Base-by-base conservation (phyloP, 108 stramenopile species). In the Asterionellopsis glacialis region DNA sequence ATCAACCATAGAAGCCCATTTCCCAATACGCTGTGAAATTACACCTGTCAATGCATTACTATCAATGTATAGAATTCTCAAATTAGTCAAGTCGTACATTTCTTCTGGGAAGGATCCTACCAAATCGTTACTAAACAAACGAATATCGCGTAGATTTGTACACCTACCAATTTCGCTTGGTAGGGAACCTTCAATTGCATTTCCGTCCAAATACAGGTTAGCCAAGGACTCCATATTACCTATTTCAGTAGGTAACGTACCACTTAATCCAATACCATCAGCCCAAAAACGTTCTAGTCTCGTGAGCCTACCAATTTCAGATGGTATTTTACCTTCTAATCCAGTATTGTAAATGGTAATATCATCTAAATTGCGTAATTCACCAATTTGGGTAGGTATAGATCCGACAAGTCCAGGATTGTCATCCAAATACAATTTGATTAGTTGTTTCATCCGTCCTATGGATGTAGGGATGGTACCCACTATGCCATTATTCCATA, bases 271-370 rank as follows among this genome's bases (percentile, higher is more conserved):
- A 14, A 41, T 41, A 6, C 41, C 22, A 18, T 41, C 40, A 3
- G 41, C 40, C 40, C 41, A 39, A n/a, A 57, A 57, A 38, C 41
- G 41, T 41, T 39, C 40, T 15, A 57, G 11, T 1, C 16, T 3
- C 3, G 16, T 33, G 4, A 57, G 38, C 13, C 12, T 18, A 41
- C 57, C 57, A 15, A 57, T 16, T 15, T 41, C 3, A 6, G 38
- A n/a, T 45, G 80, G 72, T 24, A 90, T 61, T 0, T 69, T 74
- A 13, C 88, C 88, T 19, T 71, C 55, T 39, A 90, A 57, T 5
- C 57, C 56, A 51, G 85, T 90, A 50, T 83, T 75, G 45, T 81
- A 67, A 33, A 89, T 25, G 9, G 45, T 70, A 77, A 89, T 65
- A 60, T 77, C 76, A 14, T 63, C 40, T 13, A 80, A 66, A 9